Percentiles rank a stretch among this genome's conserved stretches.
Conservation (phyloP, 108 stramenopile species). For the Schizochytrium sp. region DNA sequence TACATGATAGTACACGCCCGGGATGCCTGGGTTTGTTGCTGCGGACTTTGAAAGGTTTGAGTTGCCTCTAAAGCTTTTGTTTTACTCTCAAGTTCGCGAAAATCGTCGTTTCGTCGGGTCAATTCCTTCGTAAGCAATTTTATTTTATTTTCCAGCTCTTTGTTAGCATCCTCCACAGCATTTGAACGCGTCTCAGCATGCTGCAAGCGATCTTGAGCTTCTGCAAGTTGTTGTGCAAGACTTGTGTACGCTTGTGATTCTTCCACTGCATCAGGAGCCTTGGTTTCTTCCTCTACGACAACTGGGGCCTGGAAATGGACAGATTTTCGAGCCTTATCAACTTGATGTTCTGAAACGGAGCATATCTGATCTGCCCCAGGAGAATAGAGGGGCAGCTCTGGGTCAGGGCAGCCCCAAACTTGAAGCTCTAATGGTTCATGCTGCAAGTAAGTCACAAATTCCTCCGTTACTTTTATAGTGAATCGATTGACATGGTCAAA, state of each 20-base stretch:
- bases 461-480: background rate
- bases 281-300: background rate
- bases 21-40: background rate
- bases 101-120: slow-evolving; percentile 1
- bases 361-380: no score
- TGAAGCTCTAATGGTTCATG: slow-evolving; percentile 45
- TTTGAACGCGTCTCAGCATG: background rate
- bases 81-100: slow-evolving; percentile 2
- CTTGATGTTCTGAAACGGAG: no score
- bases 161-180: background rate
- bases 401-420: slow-evolving; percentile 57
- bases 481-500: slow-evolving; percentile 55
- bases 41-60: background rate
- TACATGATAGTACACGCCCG: background rate
- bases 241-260: background rate
- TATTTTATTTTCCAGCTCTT: background rate
- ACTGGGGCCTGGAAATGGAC: background rate
- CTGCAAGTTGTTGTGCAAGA: background rate
- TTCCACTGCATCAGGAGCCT: background rate
- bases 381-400: background rate
- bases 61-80: slow-evolving; percentile 21
- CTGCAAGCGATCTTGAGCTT: background rate
- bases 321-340: background rate
- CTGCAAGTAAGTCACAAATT: slow-evolving; percentile 37
- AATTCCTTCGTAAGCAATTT: background rate